phyloP scores from a whole-genome alignment of 2,329 filamentous ascomycete species.

The Thelonectria olida region DNA sequence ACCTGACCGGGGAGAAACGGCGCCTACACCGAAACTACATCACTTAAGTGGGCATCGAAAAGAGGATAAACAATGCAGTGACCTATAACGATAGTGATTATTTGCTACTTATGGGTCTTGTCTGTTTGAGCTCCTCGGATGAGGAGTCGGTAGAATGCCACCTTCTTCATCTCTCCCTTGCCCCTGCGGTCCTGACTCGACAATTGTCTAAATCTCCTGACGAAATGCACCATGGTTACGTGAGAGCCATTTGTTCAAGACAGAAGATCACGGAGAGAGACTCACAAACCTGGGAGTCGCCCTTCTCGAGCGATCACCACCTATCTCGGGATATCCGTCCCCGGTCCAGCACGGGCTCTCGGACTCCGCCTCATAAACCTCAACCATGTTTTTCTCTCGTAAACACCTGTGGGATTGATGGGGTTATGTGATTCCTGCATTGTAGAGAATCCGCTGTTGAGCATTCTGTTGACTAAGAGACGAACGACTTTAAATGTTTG shows the following conservation, averaged over 20 bases:
- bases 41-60: background rate
- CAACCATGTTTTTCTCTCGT: background rate
- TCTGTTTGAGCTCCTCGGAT: background rate
- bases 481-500: background rate
- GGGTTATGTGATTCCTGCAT: background rate
- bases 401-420: background rate
- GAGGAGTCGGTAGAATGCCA: background rate
- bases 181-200: background rate
- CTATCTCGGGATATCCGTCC: background rate
- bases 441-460: background rate
- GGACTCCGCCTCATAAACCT: background rate
- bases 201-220: background rate
- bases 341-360: background rate
- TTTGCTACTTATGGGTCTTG: background rate
- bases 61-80: background rate
- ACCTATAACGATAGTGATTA: background rate
- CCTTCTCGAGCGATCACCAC: background rate
- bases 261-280: background rate
- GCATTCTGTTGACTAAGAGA: background rate
- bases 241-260: background rate
- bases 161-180: background rate
- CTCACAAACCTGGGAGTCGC: background rate
- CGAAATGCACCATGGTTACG: background rate
- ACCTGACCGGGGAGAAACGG: background rate
- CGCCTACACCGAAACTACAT: background rate